Base-by-base conservation (phyloP, 1,284 basidiomycete genomes). In the Malassezia furfur region DNA sequence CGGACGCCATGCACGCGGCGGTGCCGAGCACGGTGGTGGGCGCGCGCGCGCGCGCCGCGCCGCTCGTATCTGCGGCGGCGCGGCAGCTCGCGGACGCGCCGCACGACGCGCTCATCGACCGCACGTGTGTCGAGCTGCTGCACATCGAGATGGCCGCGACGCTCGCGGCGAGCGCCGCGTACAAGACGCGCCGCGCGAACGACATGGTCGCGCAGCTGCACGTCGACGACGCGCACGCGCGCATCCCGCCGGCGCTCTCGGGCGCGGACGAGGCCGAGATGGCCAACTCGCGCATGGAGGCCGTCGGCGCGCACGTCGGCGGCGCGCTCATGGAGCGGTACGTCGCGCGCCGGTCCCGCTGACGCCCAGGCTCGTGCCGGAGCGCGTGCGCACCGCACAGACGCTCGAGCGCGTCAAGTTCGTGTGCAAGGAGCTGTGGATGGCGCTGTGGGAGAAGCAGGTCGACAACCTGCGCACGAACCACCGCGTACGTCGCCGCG, bases 381-480 rank as follows among this genome's bases (percentile, higher is more conserved):
- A 88, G 56, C 79, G 84, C 59, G 78, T 83, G 31, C 80, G 87
- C 41, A 86, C 93, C 62, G 76, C 82, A 0, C 85, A 91, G 64
- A 87, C 89, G 1, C 79, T 96, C 9, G 91, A 96, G 65, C 84
- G 83, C 14, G 85, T 96, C 77, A 96, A 96, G 75, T 94, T 94
- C 70, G 81, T 96, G 59, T 96, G 91, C 79, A 96, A 96, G 73
- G 91, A 96, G 60, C 78, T 94, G n/a, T 91, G 88, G 88, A 80
- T 80, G 0, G 80, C 84, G 3, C 84, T 84, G 53, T 91, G 86
- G 86, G 86, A 88, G 55, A 91, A 93, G 71, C 91, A 94, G 75
- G 88, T 94, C 1, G 91, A 96, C 72, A 94, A 94, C 72, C 78
- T 96, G 45, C 82, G 91, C 44, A 96, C 91, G 9, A 96, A 96